Evolutionary conservation across 495 filamentous ascomycete species (phyloP).

Genomic region (Daldinia decipiens): DNA sequence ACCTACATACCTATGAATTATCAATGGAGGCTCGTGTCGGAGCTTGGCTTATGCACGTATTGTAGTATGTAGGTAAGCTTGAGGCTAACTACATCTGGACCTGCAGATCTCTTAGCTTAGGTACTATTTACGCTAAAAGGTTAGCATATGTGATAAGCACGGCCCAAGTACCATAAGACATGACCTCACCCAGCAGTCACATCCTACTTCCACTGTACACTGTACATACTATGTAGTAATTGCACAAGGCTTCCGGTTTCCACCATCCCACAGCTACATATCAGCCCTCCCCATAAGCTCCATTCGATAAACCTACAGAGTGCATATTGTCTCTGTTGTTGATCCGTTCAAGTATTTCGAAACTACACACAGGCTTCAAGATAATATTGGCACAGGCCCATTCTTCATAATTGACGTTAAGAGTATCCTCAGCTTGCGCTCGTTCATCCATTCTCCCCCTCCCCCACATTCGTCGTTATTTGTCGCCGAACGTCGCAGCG

Average conservation of each 20-base stretch:
- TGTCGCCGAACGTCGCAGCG: slow-evolving; percentile 13
- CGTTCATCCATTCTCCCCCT: background rate
- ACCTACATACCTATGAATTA: background rate
- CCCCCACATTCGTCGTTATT: slow-evolving; percentile 7
- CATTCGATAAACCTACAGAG: slow-evolving; percentile 18
- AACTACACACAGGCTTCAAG: background rate
- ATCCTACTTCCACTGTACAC: slow-evolving; percentile 6
- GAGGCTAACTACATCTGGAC: background rate
- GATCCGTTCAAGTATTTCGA: slow-evolving; percentile 3
- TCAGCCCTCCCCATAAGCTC: slow-evolving; percentile 5
- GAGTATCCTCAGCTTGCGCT: slow-evolving; percentile 11
- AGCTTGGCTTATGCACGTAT: background rate
- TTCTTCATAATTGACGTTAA: slow-evolving; percentile 16
- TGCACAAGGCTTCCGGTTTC: slow-evolving; percentile 38
- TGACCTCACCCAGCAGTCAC: slow-evolving; percentile 41
- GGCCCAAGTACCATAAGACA: slow-evolving; percentile 36
- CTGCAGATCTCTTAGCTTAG: background rate
- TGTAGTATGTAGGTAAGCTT: background rate
- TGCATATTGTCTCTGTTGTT: slow-evolving; percentile 17
- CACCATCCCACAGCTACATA: slow-evolving; percentile 19
- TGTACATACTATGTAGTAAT: background rate
- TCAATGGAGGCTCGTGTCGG: background rate
- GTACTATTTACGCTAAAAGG: slow-evolving; percentile 6
- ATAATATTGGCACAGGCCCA: background rate
- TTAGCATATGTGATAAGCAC: slow-evolving; percentile 7